phyloP scores from a whole-genome alignment of 495 filamentous ascomycete species.

The Paragyromitra xinjiangensis region DNA sequence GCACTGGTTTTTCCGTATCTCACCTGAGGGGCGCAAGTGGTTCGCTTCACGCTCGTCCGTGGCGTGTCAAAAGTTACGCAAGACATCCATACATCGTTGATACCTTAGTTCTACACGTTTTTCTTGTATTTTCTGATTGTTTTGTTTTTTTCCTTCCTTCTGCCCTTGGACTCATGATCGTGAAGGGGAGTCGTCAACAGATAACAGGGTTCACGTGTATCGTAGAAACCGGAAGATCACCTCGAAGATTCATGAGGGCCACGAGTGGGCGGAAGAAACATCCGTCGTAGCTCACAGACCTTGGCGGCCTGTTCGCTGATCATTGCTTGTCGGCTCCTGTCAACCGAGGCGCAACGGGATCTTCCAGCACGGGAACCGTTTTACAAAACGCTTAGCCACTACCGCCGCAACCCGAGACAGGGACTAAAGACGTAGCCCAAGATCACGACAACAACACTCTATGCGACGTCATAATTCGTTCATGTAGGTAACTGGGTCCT shows the following conservation, averaged over 20 bases:
- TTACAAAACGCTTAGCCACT: conserved; percentile 36
- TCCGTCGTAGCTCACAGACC: conserved; percentile 16
- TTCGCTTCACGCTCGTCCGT: conserved; percentile 4
- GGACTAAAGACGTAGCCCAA: background rate
- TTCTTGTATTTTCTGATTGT: conserved; percentile 7
- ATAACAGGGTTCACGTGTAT: conserved; percentile 22
- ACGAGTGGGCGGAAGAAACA: conserved; percentile 27
- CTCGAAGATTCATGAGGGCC: conserved; percentile 16
- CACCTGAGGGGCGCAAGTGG: conserved; percentile 5
- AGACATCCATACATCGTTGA: conserved; percentile 6
- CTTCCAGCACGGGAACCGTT: background rate
- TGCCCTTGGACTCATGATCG: conserved; percentile 2
- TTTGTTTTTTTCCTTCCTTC: background rate
- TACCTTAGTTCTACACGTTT: conserved; percentile 4
- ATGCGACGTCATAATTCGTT: conserved; percentile 44
- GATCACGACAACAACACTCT: conserved; percentile 1
- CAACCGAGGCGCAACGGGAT: background rate
- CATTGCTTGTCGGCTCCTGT: conserved; percentile 2
- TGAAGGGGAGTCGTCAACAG: conserved; percentile 9
- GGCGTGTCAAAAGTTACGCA: background rate
- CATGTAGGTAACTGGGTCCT: conserved; percentile 34
- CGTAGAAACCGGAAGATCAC: conserved; percentile 39
- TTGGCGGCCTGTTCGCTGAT: conserved; percentile 9
- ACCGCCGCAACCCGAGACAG: conserved; percentile 36
- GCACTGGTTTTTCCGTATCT: conserved; percentile 1